phyloP scores from a whole-genome alignment of 2,329 filamentous ascomycete species.

The Fusarium buharicum region DNA sequence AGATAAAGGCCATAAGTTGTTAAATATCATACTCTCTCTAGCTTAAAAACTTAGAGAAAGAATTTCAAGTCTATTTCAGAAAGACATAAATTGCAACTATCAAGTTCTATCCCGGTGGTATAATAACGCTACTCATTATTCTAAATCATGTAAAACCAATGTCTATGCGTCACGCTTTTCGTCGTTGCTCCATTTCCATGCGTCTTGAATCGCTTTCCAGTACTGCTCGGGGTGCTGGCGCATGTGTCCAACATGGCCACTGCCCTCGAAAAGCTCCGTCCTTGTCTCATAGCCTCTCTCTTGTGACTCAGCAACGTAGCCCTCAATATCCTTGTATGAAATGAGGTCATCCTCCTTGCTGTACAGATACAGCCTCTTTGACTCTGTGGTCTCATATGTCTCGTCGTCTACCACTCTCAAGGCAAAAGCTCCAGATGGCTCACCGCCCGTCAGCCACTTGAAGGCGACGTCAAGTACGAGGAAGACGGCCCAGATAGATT shows the following conservation, averaged over 20 bases:
- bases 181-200: conserved; percentile 42
- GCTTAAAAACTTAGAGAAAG: too few species aligned
- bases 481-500: conserved; percentile 58
- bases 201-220: conserved; percentile 59
- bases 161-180: conserved; percentile 2
- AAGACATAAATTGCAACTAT: background rate
- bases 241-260: conserved; percentile 71
- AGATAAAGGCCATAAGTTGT: too few species aligned
- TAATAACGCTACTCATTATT: conserved; percentile 19
- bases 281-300: conserved; percentile 61
- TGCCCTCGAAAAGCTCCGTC: conserved; percentile 65
- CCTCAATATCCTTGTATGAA: conserved; percentile 64
- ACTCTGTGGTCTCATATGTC: conserved; percentile 48
- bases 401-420: conserved; percentile 52
- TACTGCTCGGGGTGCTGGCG: conserved; percentile 66
- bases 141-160: conserved; percentile 11
- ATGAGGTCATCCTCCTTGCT: conserved; percentile 68
- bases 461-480: conserved; percentile 52
- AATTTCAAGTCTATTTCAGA: background rate
- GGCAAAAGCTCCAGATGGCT: conserved; percentile 56
- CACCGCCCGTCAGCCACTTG: conserved; percentile 51
- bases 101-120: conserved; percentile 17
- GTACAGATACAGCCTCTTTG: conserved; percentile 67
- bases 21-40: too few species aligned
- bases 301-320: conserved; percentile 60